These are phyloP conservation scores for Podaxis carcinomalis DNA, from an alignment of 768 basidiomycete species.

Conservation along the genomic window DNA sequence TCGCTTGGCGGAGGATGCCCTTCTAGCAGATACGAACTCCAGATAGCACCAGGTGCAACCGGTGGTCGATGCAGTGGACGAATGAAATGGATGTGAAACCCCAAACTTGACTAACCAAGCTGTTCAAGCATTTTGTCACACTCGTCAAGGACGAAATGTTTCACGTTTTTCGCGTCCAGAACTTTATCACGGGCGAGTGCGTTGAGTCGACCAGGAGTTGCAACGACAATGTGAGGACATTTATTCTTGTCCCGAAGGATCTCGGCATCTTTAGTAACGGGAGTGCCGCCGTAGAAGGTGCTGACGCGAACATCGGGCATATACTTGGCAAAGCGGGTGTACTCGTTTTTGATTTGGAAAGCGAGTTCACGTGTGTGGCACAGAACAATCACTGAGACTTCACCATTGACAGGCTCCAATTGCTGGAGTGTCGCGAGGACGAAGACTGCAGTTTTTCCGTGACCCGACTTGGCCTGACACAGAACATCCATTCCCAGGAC, in stretches of 20 bases:
- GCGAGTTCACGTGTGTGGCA: conserved; percentile 99
- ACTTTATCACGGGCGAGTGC: conserved; percentile 94
- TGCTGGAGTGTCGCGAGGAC: conserved; percentile 97
- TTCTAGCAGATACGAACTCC: conserved; percentile 1
- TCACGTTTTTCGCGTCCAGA: conserved; percentile 92
- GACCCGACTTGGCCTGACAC: conserved; percentile 98
- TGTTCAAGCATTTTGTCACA: conserved; percentile 99
- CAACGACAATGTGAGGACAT: conserved; percentile 99
- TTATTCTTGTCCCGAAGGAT: conserved; percentile 91
- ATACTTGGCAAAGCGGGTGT: conserved; percentile 98
- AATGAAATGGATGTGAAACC: conserved; percentile 49
- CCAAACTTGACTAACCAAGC: conserved; percentile 92
- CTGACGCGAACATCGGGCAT: conserved; percentile 98
- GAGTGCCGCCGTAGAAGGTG: conserved; percentile 97
- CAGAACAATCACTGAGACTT: conserved; percentile 95
- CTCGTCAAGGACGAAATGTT: conserved; percentile 99
- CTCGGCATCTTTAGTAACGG: conserved; percentile 91
- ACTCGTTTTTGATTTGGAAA: conserved; percentile 99
- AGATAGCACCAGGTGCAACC: conserved; percentile 29
- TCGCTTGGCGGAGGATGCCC: conserved; percentile 12
- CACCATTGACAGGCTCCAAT: conserved; percentile 96
- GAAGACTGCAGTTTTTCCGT: conserved; percentile 98
- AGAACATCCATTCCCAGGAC: conserved; percentile 99
- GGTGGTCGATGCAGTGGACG: conserved; percentile 40
- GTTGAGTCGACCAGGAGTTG: conserved; percentile 95